Base-by-base conservation (phyloP, 2,329 filamentous ascomycete genomes). In the Ceratocystis colombiana region DNA sequence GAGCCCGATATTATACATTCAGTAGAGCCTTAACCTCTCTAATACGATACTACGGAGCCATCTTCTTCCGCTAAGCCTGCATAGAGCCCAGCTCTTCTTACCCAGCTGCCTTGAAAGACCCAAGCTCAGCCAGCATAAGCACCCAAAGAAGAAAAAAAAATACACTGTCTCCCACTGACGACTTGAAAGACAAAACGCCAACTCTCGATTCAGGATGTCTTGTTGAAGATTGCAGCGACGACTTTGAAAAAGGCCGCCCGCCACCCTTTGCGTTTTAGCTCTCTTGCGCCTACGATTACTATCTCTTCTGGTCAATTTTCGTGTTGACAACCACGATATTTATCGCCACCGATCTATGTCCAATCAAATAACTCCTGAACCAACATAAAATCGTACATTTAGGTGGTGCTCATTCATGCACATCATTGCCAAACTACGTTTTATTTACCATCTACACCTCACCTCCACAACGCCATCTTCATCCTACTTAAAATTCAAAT, bases 331-430 rank as follows among this genome's bases (percentile, higher is more conserved):
- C 44, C 55, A 50, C 30, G 37, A 64, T 50, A 64, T 62, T 59
- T 59, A 17, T 59, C 55, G 55, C 55, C 55, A 59, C 33, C 44
- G n/a, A 66, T 69, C 70, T 72, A 70, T 72, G 88, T 88, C 48
- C 22, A 53, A 53, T 53, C 22, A 28, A 53, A 28, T 15, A 10
- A 10, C 7, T 53, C 48, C 37, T 28, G 10, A 53, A 30, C 20
- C 12, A 10, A 59, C 55, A 20, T 37, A 28, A 20, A 33, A 7
- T n/a, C 12, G 30, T 30, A 20, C 28, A 12, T 37, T 30, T 59
- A 3, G 3, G 25, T 28, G 22, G 6, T 15, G 25, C 6, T 28
- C 48, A 28, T 15, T 22, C 12, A 17, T 3, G 25, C 17, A 30
- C 55, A 37, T 37, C 55, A 59, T 59, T 17, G 33, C 17, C 55